Percentiles rank a stretch among this genome's conserved stretches.
Conservation (phyloP, 768 basidiomycete species). For the Boletus edulis region DNA sequence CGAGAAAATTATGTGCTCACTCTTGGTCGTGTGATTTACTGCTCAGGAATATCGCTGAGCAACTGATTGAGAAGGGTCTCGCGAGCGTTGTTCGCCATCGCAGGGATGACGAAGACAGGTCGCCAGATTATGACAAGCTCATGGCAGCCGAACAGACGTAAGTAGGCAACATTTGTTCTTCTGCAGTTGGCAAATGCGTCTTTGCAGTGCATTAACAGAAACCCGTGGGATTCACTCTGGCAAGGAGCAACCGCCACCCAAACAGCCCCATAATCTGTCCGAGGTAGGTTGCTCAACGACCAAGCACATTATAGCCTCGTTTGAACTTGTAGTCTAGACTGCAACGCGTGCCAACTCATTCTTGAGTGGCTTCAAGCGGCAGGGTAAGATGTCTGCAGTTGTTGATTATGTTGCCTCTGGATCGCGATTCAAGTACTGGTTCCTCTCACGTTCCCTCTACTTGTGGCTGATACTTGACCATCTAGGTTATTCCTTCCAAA, state of each 20-base stretch:
- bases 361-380: conserved; percentile 87
- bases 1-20: not conserved
- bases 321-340: conserved; percentile 40
- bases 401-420: conserved; percentile 95
- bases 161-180: conserved; percentile 30
- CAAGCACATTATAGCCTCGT: not conserved
- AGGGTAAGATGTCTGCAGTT: conserved; percentile 77
- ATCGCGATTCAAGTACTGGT: conserved; percentile 85
- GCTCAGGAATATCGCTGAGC: conserved; percentile 84
- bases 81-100: conserved; percentile 89
- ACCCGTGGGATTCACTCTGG: conserved; percentile 86
- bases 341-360: conserved; percentile 79
- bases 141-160: conserved; percentile 93
- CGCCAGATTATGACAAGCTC: conserved; percentile 93
- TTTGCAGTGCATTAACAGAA: conserved; percentile 69
- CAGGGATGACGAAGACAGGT: conserved; percentile 93
- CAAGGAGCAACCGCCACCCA: conserved; percentile 80
- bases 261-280: conserved; percentile 85
- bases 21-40: not conserved
- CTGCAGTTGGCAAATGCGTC: conserved; percentile 6
- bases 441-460: not conserved
- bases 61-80: conserved; percentile 90
- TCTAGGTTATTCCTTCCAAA: conserved; percentile 77
- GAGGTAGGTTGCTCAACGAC: conserved; percentile 52
- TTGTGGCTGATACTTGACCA: not conserved